Base-by-base conservation (phyloP, 805 yeast genomes). In the Teunomyces kruisii region DNA sequence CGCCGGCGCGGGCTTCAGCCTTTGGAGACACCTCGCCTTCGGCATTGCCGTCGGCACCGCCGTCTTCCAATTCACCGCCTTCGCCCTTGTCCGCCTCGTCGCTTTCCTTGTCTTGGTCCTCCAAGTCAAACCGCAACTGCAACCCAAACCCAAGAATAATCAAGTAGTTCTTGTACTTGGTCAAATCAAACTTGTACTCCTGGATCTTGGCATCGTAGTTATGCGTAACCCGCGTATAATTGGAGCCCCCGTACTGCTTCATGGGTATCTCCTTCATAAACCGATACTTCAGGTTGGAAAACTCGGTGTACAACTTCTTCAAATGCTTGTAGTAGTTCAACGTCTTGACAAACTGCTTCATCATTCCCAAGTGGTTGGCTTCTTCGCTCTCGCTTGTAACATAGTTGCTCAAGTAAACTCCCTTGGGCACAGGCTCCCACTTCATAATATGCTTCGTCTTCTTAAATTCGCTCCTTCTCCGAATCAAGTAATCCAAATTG, bases 91-190 rank as follows among this genome's bases (percentile, higher is more conserved):
- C 38, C 27, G 65, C 71, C 6, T 38, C 40, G 24, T 45, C 41
- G 19, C n/a, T 17, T 9, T 37, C 44, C 44, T 55, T 45, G 47
- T 67, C 68, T 42, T 61, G 65, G 32, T 57, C 65, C 47, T 70
- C 72, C 47, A 70, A 58, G 44, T 74, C 75, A 42, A 65, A 68
- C 48, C 81, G 65, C 46, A 76, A 60, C 45, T 68, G 72, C 46
- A 77, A 68, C 0, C 77, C 81, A 51, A 65, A 66, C n/a, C 75
- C 78, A 35, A 78, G 62, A 42, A 70, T 67, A 28, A 67, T 57
- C 32, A 77, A 62, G 56, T 78, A 78, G 45, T 61, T 60, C 56
- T 71, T 75, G 55, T 74, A 75, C 56, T 75, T 69, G 44, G 62
- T 57, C 51, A 74, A 58, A 47, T 78, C 81, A 31, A 58, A 57